These are phyloP conservation scores for Cucumis hystrix DNA, from an alignment of 306 rosid species.

Conservation along the genomic window DNA sequence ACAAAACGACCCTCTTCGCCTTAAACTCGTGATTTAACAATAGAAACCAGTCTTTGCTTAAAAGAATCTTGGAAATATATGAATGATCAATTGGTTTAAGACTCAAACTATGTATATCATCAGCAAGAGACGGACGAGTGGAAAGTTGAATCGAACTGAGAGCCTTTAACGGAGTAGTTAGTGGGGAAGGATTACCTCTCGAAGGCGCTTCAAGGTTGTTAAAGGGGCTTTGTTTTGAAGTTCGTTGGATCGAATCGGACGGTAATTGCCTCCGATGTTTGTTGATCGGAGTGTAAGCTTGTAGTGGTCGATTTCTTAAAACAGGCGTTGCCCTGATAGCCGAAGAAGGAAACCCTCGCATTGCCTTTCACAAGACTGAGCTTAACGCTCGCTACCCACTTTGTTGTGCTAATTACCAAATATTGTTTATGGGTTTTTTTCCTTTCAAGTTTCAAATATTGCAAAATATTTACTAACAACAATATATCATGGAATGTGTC, in stretches of 20 bases:
- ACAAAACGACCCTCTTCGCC: slow-evolving; percentile 24
- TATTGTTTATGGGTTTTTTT: no score
- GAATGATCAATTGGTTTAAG: slow-evolving; percentile 24
- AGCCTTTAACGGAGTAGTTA: slow-evolving; percentile 5
- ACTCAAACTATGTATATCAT: not conserved
- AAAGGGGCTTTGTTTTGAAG: not conserved
- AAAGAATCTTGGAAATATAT: slow-evolving; percentile 39
- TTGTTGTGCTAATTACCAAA: not conserved
- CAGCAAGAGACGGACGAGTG: not conserved
- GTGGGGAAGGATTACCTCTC: slow-evolving; percentile 21
- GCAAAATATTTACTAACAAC: no score
- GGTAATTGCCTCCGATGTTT: slow-evolving; percentile 7
- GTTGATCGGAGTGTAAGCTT: slow-evolving; percentile 4
- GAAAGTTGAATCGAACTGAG: slow-evolving; percentile 6
- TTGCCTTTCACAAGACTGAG: slow-evolving; percentile 3
- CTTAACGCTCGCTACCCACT: not conserved
- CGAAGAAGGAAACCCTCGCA: slow-evolving; percentile 30
- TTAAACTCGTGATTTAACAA: slow-evolving; percentile 41
- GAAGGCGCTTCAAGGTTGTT: slow-evolving; percentile 7
- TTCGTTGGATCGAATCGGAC: not conserved
- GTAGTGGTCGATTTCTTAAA: slow-evolving; percentile 17
- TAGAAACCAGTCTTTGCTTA: slow-evolving; percentile 49
- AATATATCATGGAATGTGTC: no score
- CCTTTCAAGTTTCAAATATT: no score
- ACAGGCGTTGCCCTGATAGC: slow-evolving; percentile 31